These are phyloP conservation scores for Platanus orientalis DNA, from an alignment of 164 flowering plant species.

Conservation along the genomic window DNA sequence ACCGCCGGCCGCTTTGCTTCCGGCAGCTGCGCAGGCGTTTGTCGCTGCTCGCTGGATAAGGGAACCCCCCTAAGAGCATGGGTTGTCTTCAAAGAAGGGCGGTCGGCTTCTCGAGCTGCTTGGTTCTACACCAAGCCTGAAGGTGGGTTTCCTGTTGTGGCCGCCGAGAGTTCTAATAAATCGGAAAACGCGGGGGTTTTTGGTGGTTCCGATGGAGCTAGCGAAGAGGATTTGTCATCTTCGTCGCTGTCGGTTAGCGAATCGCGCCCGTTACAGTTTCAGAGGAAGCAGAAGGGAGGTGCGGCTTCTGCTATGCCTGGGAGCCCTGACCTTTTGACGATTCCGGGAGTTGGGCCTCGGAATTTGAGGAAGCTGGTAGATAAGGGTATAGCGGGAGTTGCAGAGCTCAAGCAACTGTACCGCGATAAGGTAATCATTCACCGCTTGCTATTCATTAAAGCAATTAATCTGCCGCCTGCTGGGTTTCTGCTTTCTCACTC, in stretches of 20 bases:
- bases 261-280: conserved; percentile 25
- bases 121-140: conserved; percentile 36
- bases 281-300: conserved; percentile 41
- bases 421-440: conserved; percentile 59
- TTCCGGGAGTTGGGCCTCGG: conserved; percentile 95
- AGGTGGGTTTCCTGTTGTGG: conserved; percentile 20
- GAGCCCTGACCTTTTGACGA: conserved; percentile 76
- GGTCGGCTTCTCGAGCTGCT: conserved; percentile 16
- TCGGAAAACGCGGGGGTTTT: conserved; percentile 10
- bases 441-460: too few relatives aligned
- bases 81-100: conserved; percentile 28
- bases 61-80: conserved; percentile 31
- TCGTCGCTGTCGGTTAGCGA: conserved; percentile 1
- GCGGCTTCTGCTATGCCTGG: conserved; percentile 16
- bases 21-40: conserved; percentile 7
- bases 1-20: neutral
- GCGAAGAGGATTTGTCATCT: conserved; percentile 9
- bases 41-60: conserved; percentile 21
- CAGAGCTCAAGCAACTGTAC: conserved; percentile 85
- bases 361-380: conserved; percentile 89
- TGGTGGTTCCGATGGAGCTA: conserved; percentile 5
- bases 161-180: conserved; percentile 17
- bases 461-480: too few relatives aligned
- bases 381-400: conserved; percentile 78
- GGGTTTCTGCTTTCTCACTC: too few relatives aligned